These are phyloP conservation scores for Neurospora sp. DNA, from an alignment of 495 filamentous ascomycete species.

Conservation along the genomic window DNA sequence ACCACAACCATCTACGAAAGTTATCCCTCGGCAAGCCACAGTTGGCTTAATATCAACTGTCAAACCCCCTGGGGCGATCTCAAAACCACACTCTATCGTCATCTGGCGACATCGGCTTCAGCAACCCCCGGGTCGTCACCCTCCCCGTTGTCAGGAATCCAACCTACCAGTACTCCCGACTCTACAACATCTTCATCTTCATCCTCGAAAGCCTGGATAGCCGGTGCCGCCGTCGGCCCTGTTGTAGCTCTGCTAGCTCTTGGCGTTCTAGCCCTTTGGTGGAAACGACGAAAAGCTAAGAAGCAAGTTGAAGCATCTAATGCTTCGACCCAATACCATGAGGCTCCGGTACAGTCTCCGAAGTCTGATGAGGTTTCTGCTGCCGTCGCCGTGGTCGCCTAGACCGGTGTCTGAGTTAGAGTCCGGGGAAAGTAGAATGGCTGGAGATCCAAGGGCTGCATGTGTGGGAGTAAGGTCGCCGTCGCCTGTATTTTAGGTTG, in stretches of 20 bases:
- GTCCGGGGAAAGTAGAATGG: no score
- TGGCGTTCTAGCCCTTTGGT: neutral
- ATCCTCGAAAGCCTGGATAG: constrained; percentile 5
- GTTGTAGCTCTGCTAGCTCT: neutral
- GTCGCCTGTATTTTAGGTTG: no score
- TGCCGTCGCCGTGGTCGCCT: neutral
- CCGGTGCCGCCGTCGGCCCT: neutral
- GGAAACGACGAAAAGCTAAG: neutral
- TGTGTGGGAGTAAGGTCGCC: no score
- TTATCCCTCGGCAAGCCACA: neutral
- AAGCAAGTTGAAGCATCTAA: neutral
- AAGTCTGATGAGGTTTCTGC: neutral
- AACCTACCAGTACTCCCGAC: no score
- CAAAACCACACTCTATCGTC: neutral
- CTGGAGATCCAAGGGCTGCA: no score
- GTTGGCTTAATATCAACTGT: no score
- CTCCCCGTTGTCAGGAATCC: no score
- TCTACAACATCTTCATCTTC: neutral
- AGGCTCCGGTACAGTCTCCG: neutral
- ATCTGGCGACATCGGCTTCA: neutral
- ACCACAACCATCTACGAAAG: neutral
- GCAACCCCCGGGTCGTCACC: no score
- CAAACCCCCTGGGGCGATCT: no score
- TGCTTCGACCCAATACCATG: neutral
- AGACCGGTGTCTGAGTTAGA: neutral